Percentiles rank a stretch among this genome's conserved stretches.
Evolutionary conservation across 768 basidiomycete species (phyloP).

Genomic region (Boletus vermiculosoides): DNA sequence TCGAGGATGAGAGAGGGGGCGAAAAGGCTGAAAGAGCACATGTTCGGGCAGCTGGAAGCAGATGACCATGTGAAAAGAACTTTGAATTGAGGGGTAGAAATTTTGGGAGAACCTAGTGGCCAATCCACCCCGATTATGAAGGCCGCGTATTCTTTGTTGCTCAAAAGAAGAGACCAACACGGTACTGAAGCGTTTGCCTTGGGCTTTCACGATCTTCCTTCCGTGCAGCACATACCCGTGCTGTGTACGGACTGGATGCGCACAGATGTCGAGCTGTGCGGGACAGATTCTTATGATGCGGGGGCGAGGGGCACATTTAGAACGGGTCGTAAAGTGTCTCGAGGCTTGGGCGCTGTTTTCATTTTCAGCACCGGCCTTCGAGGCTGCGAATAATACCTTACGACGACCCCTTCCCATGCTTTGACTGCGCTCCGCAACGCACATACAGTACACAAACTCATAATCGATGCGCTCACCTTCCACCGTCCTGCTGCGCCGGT

Average conservation of each 20-base stretch:
- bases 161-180: too few species aligned
- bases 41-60: constrained; percentile 77
- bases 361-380: constrained; percentile 5
- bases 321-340: constrained; percentile 59
- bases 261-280: constrained; percentile 76
- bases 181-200: too few species aligned
- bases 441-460: constrained; percentile 50
- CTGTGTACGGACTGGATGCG: constrained; percentile 64
- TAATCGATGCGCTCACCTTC: constrained; percentile 45
- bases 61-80: constrained; percentile 79
- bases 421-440: constrained; percentile 58
- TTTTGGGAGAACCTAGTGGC: constrained; percentile 62
- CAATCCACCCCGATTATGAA: background rate
- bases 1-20: constrained; percentile 56
- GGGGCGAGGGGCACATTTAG: constrained; percentile 64
- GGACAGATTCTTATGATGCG: constrained; percentile 66
- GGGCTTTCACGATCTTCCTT: constrained; percentile 47
- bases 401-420: constrained; percentile 49
- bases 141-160: background rate
- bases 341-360: constrained; percentile 38
- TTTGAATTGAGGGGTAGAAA: constrained; percentile 49
- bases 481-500: constrained; percentile 5
- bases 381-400: constrained; percentile 42
- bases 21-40: constrained; percentile 71
- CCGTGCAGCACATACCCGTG: constrained; percentile 18